Base-by-base conservation (phyloP, 208 protist genomes). In the Trypanosoma caninum region DNA sequence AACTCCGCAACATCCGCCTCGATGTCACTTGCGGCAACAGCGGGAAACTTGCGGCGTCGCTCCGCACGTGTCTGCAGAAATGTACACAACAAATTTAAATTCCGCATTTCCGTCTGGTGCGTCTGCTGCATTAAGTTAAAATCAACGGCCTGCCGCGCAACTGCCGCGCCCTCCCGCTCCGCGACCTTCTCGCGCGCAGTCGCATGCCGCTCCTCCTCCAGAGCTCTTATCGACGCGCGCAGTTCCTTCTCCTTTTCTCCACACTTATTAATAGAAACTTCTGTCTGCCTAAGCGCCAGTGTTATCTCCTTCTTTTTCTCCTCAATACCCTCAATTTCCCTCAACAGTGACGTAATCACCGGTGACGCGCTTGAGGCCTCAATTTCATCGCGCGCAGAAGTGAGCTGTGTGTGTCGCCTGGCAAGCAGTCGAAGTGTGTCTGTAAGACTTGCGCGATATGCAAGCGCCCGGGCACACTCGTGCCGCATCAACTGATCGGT, bases 61-160 rank as follows among this genome's bases (percentile, higher is more conserved):
- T 31, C 27, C 7, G 18, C 20, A 14, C 44, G 31, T n/a, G 44
- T n/a, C 37, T 40, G 41, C 27, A 63, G 46, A 31, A 63, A 53
- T 2, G 23, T 45, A 4, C 18, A 14, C 20, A 53, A 14, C 5
- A 55, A 14, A 11, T 41, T 35, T 18, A 64, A 47, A 22, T 41
- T 45, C 14, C 46, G 53, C 44, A 68, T 57, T 8, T 68, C 61
- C 7, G 28, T 30, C 11, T 46, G 31, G 38, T 59, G 61, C 10
- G 50, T 40, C 0, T 9, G 2, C 22, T 25, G n/a, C 61, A 68
- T 68, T 2, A 47, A 20, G 23, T 57, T 51, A 30, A 42, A 59
- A 4, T 68, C 61, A 14, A 35, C 45, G 23, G 54, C 61, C 23
- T 59, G 50, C n/a, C 18, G 30, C 11, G 33, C 35, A 37, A 68